These are phyloP conservation scores for Exophiala alcalophila DNA, from an alignment of 2,329 filamentous ascomycete species.

Conservation along the genomic window DNA sequence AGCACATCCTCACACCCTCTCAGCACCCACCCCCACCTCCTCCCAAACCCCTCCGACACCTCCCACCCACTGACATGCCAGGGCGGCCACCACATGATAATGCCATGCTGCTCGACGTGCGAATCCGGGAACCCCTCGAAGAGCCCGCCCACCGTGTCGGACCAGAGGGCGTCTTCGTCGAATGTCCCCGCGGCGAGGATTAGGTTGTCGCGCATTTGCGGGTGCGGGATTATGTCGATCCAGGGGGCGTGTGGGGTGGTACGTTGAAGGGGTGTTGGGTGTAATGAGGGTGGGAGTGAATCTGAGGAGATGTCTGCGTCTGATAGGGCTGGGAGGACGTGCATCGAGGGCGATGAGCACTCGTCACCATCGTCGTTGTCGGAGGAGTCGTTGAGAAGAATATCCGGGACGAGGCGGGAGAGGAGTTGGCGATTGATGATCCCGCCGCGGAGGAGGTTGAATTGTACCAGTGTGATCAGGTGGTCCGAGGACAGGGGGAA, in stretches of 20 bases:
- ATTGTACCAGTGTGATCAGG: constrained; percentile 45
- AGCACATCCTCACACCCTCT: constrained; percentile 18
- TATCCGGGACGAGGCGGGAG: neutral
- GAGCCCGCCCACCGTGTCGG: constrained; percentile 44
- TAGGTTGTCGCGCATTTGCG: constrained; percentile 41
- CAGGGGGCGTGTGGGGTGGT: constrained; percentile 41
- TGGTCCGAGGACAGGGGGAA: constrained; percentile 44
- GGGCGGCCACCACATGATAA: constrained; percentile 45
- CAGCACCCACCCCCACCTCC: constrained; percentile 31
- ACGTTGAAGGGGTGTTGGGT: constrained; percentile 42
- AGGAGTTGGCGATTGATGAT: constrained; percentile 36
- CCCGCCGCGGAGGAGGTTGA: constrained; percentile 41
- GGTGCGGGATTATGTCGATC: constrained; percentile 44
- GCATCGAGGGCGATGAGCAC: neutral
- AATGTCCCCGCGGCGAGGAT: constrained; percentile 39
- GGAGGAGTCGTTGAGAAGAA: neutral
- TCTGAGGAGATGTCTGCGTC: neutral
- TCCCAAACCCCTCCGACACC: constrained; percentile 42
- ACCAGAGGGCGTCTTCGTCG: constrained; percentile 46
- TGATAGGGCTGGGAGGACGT: neutral
- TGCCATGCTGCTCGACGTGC: constrained; percentile 41
- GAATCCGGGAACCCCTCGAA: constrained; percentile 46
- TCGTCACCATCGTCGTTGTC: neutral
- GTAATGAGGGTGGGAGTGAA: constrained; percentile 8
- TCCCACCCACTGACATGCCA: constrained; percentile 44